Conservation (phyloP, 2,329 filamentous ascomycete species). For the Tolypocladium tropicale region DNA sequence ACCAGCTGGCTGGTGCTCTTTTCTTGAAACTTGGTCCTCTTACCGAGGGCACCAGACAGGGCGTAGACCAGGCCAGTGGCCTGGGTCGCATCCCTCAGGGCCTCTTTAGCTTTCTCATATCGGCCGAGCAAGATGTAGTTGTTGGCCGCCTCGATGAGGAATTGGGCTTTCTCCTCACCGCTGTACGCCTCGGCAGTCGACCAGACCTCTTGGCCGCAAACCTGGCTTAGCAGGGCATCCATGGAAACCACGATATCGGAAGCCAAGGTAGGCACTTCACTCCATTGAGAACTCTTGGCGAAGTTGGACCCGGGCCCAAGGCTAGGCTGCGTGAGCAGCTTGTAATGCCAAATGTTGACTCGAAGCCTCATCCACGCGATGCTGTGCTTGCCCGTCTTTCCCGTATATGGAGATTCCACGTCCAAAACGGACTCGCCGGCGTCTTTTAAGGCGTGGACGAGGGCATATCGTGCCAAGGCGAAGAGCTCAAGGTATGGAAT, state of each 20-base stretch:
- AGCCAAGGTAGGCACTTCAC: slow-evolving; percentile 46
- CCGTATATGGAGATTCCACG: slow-evolving; percentile 11
- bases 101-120: slow-evolving; percentile 62
- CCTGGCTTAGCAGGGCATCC: slow-evolving; percentile 26
- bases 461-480: slow-evolving; percentile 52
- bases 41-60: slow-evolving; percentile 78
- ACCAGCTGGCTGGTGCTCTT: slow-evolving; percentile 80
- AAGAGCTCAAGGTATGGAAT: slow-evolving; percentile 80
- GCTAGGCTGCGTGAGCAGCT: slow-evolving; percentile 47
- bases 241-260: slow-evolving; percentile 34
- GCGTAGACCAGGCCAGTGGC: slow-evolving; percentile 69
- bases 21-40: slow-evolving; percentile 70
- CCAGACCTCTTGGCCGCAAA: slow-evolving; percentile 28
- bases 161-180: slow-evolving; percentile 50
- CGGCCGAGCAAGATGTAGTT: slow-evolving; percentile 77
- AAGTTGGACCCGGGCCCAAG: slow-evolving; percentile 44
- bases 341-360: slow-evolving; percentile 60
- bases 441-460: slow-evolving; percentile 19
- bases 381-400: slow-evolving; percentile 35
- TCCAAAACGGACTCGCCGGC: slow-evolving; percentile 13
- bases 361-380: slow-evolving; percentile 57
- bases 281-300: slow-evolving; percentile 47
- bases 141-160: slow-evolving; percentile 72
- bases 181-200: slow-evolving; percentile 25
- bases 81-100: slow-evolving; percentile 57